Base-by-base conservation (phyloP, 2,329 filamentous ascomycete genomes). In the Thielaviopsis punctulata region DNA sequence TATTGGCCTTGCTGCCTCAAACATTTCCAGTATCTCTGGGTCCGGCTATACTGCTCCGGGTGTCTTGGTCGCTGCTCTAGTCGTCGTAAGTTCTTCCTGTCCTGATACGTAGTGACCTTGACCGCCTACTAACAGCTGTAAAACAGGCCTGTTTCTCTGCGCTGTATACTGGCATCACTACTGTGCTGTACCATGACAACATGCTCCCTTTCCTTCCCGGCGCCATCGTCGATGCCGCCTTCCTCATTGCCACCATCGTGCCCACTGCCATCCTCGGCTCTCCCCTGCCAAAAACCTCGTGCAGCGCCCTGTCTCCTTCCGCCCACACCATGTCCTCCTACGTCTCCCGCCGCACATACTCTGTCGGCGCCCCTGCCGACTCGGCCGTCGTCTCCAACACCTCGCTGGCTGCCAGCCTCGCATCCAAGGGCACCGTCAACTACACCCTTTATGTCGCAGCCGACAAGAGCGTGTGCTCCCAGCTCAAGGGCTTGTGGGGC, bases 401-500 rank as follows among this genome's bases (percentile, higher is more conserved):
- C 21, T 18, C 47, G n/a, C 27, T 47, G n/a, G 48, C 43, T 6
- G 41, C 47, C 23, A 27, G 22, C 39, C 12, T 24, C 48, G 53
- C 33, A 48, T 21, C 10, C 45, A 39, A 47, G 21, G 48, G 19
- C 5, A 25, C 57, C 15, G 52, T 63, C 30, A 67, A 66, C 56
- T 72, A 70, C 60, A 64, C 71, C 50, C 62, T 69, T 45, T 75
- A 75, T 65, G 70, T 73, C 21, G 70, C 71, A 52, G 68, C 70
- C 3, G 72, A 71, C 59, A 72, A 72, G 63, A 65, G 75, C 18
- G 84, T 84, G 52, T 95, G 89, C 69, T 79, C 81, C 61, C 80
- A 92, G 70, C 80, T 88, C 64, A 93, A 94, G 73, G 78, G 84
- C 15, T 77, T 92, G 58, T 95, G 88, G 89, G 88, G 87, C 1